phyloP scores from a whole-genome alignment of 805 yeast species.

The Candida caryicola region DNA sequence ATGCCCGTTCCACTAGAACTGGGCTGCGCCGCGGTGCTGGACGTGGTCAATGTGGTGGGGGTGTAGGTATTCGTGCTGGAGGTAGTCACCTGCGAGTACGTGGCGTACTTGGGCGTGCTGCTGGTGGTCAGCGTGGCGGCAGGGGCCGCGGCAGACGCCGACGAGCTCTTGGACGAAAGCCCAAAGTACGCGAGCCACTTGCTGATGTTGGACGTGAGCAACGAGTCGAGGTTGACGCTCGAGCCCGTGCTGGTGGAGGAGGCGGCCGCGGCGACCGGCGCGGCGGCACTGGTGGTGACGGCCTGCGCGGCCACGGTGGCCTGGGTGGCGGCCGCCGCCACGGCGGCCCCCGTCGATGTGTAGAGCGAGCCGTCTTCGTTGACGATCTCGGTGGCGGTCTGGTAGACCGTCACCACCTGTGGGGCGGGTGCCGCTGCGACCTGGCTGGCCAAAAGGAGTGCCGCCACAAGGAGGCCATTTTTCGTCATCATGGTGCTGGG shows the following conservation, averaged over 20 bases:
- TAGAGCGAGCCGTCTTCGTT: constrained; percentile 12
- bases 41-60: constrained; percentile 4
- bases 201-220: constrained; percentile 6
- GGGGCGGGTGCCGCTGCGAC: constrained; percentile 20
- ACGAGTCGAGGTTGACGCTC: constrained; percentile 7
- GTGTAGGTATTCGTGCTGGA: constrained; percentile 1
- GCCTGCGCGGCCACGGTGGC: constrained; percentile 8
- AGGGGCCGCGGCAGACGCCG: constrained; percentile 2
- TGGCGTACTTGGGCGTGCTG: not conserved
- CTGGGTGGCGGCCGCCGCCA: constrained; percentile 9
- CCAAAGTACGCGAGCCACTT: constrained; percentile 13
- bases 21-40: constrained; percentile 2
- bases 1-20: constrained; percentile 12
- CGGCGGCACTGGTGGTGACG: constrained; percentile 15
- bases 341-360: constrained; percentile 5
- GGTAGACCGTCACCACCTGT: constrained; percentile 20
- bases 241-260: constrained; percentile 7
- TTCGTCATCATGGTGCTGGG: not conserved
- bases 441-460: constrained; percentile 1
- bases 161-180: constrained; percentile 1
- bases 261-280: constrained; percentile 11
- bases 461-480: not conserved
- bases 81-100: constrained; percentile 1
- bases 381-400: constrained; percentile 15
- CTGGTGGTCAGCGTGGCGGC: constrained; percentile 1